Percentiles rank a stretch among this genome's conserved stretches.
Conservation (phyloP, 139 green algal genomes). For the Astrephomene gubernaculifera region DNA sequence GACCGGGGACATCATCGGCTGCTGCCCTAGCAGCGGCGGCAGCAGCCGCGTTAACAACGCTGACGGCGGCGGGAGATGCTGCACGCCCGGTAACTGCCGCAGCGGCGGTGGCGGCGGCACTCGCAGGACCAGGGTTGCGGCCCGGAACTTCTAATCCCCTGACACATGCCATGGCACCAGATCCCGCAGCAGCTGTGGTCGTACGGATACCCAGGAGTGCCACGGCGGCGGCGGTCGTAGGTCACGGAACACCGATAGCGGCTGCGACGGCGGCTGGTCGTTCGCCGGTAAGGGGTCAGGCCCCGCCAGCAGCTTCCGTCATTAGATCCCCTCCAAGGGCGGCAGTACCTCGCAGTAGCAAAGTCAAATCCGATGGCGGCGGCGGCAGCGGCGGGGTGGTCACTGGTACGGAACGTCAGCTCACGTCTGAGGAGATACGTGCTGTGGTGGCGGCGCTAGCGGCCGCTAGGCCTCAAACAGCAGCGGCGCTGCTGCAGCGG, state of each 20-base stretch:
- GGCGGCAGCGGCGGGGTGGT: neutral
- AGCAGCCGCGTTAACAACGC: no score
- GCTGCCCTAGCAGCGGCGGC: no score
- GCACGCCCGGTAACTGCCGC: neutral
- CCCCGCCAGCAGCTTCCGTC: no score
- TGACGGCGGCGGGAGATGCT: no score
- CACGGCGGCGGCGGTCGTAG: neutral
- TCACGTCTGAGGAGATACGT: conserved; percentile 1
- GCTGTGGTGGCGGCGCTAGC: conserved; percentile 11
- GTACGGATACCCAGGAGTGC: neutral
- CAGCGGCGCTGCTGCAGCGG: neutral
- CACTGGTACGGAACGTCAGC: neutral
- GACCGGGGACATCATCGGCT: no score
- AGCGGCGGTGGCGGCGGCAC: neutral
- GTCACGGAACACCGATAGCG: no score
- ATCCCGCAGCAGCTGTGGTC: neutral
- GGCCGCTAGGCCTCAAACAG: conserved; percentile 2
- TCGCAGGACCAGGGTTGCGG: neutral
- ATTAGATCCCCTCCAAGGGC: no score
- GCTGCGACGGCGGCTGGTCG: neutral
- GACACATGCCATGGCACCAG: neutral
- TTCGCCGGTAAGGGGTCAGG: neutral
- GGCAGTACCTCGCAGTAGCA: no score
- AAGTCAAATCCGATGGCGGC: neutral
- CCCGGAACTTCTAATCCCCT: conserved; percentile 8